Evolutionary conservation across 176 grass and related monocot species (phyloP).

Genomic region (Secale cereale): DNA sequence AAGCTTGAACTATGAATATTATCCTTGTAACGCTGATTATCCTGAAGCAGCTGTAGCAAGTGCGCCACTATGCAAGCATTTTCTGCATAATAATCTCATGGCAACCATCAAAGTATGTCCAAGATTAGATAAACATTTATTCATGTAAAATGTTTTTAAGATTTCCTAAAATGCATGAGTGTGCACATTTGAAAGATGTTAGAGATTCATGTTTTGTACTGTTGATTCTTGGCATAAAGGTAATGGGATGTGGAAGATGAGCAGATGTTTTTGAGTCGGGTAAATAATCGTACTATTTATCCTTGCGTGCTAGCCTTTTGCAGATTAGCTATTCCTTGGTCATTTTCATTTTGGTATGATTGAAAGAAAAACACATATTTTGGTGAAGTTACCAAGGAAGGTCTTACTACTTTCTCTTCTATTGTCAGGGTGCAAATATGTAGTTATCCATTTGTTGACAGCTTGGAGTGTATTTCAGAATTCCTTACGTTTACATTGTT

Average conservation of each 20-base stretch:
- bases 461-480: not conserved
- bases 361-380: not conserved
- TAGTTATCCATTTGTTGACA: not conserved
- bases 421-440: not conserved
- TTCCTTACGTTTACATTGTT: not conserved
- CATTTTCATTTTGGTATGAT: not conserved
- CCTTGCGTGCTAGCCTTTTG: not conserved
- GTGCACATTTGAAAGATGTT: not conserved
- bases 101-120: not conserved
- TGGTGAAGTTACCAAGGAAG: not conserved
- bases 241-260: not conserved
- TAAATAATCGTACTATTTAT: not conserved
- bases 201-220: not conserved
- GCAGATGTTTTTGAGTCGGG: not conserved
- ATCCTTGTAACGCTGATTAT: not conserved
- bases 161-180: not conserved
- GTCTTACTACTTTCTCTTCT: not conserved
- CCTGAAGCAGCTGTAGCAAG: not conserved
- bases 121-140: not conserved
- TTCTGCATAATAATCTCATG: slow-evolving; percentile 7
- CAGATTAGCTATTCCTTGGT: not conserved
- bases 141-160: not conserved
- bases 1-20: not conserved
- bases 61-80: not conserved
- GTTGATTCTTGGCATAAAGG: not conserved